Conservation (phyloP, 306 rosid species). For the Alnus glutinosa region DNA sequence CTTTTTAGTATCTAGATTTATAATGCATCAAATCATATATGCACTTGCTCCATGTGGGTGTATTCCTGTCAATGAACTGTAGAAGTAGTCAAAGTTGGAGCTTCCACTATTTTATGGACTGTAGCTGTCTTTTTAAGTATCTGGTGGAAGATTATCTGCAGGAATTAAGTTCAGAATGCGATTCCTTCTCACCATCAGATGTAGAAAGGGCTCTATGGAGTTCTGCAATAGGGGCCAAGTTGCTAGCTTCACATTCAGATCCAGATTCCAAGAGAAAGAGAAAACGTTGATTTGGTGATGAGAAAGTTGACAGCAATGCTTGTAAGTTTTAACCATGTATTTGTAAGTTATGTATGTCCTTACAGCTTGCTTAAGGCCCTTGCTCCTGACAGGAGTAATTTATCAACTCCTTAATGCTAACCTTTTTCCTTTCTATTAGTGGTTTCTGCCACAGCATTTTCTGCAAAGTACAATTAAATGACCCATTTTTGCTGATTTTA, state of each 20-base stretch:
- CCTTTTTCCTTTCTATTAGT: neutral
- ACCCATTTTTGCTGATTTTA: neutral
- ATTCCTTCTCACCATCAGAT: constrained; percentile 70
- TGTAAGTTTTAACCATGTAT: constrained; percentile 16
- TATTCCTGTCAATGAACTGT: neutral
- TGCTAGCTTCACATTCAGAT: constrained; percentile 34
- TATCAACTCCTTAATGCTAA: neutral
- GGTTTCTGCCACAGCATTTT: neutral
- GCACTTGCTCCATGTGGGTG: neutral
- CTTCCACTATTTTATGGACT: neutral
- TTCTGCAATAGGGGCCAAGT: constrained; percentile 47
- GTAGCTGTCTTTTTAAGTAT: constrained; percentile 8
- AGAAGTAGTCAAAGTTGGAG: neutral
- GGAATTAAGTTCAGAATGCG: constrained; percentile 70
- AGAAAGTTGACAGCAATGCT: constrained; percentile 3
- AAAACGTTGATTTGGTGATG: constrained; percentile 43
- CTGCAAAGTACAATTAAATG: neutral
- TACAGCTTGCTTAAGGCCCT: neutral
- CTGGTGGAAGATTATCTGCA: constrained; percentile 36
- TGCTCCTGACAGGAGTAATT: neutral
- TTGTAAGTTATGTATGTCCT: neutral
- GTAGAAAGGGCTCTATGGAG: constrained; percentile 94
- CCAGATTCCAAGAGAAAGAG: constrained; percentile 62
- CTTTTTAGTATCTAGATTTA: neutral
- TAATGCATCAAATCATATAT: neutral